Evolutionary conservation across 2,329 filamentous ascomycete genomes (phyloP), one percentile per base, ranked within the genome.

Genomic region (Blumeria hordei): DNA sequence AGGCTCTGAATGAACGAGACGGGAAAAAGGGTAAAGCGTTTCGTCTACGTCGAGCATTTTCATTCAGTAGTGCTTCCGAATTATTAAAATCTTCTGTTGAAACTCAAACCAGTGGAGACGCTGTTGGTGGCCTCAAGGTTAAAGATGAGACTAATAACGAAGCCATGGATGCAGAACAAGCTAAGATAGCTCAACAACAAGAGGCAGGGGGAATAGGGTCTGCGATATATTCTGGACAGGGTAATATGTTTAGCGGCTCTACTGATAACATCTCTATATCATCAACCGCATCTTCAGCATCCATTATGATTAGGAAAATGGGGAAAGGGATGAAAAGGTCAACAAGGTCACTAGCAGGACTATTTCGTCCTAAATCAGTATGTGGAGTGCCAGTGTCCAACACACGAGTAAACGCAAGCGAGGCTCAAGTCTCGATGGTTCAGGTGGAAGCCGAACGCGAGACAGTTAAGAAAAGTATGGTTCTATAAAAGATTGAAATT

Each of bases 221-320:
- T 65, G 92, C 81, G 65, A 98, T 98, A 61, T 98, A 98, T 66
- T 85, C 84, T 28, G 85, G 87, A 12, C 80, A 85, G 64, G 84
- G 83, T 56, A 83, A 83, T 59, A 77, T 90, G 59, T 95, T 96
- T 65, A 78, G 81, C 14, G 84, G 87, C 12, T 98, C 92, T 4
- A 96, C 87, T 0, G 92, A 98, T 68, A 96, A 96, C 61, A 70
- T 98, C 47, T 93, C 87, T 12, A 87, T 93, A 59, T 90, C 85
- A 1, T 93, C 87, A 3, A 93, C 86, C 9, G 86, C 86, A 18
- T 93, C 87, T 6, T 93, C 86, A 18, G 86, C 86, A 36, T 93
- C 87, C 34, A 80, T 93, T 62, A 93, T 93, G 86, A 84, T 98
- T 60, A 81, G 92, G 54, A 98, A 98, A 72, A 98, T 98, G 92